Evolutionary conservation across 2,329 filamentous ascomycete species (phyloP).

Genomic region (Beauveria sp.): DNA sequence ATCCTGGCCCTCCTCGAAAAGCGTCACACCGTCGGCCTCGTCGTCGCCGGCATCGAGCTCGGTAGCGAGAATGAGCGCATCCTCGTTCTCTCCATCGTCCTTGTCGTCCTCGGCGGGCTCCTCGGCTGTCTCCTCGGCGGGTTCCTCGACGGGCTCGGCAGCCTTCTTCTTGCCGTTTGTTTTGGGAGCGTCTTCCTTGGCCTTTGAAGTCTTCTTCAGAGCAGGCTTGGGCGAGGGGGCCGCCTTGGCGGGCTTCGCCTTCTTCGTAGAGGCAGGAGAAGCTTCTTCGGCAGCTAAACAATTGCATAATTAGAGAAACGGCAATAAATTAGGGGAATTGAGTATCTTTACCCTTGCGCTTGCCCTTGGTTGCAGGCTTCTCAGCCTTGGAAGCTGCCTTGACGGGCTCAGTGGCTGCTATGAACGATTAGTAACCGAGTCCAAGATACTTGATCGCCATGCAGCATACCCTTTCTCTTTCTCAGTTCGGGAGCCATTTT

Average conservation of each 20-base stretch:
- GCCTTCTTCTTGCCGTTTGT: constrained; percentile 14
- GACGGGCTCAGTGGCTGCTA: constrained; percentile 22
- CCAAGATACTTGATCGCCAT: background rate
- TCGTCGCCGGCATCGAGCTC: constrained; percentile 37
- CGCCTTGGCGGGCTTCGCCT: constrained; percentile 23
- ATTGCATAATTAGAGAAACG: constrained; percentile 17
- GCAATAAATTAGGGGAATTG: constrained; percentile 13
- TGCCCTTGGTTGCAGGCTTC: constrained; percentile 29
- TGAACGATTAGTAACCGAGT: background rate
- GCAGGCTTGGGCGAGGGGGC: constrained; percentile 18
- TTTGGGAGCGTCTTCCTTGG: constrained; percentile 22
- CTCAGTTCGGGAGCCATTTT: constrained; percentile 41
- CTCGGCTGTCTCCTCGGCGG: constrained; percentile 17
- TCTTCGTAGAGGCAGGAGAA: constrained; percentile 37
- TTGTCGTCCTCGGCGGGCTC: constrained; percentile 18
- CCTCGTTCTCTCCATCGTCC: constrained; percentile 31
- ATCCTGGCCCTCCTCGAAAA: constrained; percentile 41
- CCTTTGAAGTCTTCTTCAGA: constrained; percentile 25
- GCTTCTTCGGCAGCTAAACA: constrained; percentile 34
- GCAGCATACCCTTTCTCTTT: constrained; percentile 22
- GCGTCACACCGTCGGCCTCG: constrained; percentile 27
- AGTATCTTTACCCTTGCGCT: constrained; percentile 28
- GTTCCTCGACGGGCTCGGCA: constrained; percentile 17
- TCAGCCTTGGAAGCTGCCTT: constrained; percentile 16
- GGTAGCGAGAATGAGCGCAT: constrained; percentile 35